phyloP scores from a whole-genome alignment of 78 protist species.

The Acrasis kona region DNA sequence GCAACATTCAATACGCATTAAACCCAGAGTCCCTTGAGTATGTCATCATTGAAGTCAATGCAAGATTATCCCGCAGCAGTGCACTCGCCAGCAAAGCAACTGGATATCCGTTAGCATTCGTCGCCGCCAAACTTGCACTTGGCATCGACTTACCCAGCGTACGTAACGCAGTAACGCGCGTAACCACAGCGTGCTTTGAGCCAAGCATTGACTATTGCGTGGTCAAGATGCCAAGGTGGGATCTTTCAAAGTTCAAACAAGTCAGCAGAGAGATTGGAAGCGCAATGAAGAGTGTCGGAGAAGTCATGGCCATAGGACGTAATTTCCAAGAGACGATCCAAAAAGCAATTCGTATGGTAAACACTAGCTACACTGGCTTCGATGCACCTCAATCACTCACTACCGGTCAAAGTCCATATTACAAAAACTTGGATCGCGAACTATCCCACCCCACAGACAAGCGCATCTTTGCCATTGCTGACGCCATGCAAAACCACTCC shows the following conservation, averaged over 20 bases:
- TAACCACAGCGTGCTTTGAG: constrained; percentile 90
- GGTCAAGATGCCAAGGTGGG: constrained; percentile 61
- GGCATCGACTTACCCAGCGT: constrained; percentile 32
- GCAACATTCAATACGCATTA: constrained; percentile 94
- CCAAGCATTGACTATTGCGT: constrained; percentile 93
- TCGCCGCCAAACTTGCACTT: constrained; percentile 91
- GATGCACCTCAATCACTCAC: constrained; percentile 24
- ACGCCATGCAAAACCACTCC: constrained; percentile 65
- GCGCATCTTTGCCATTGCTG: constrained; percentile 73
- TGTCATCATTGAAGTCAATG: constrained; percentile 86
- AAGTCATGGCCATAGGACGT: constrained; percentile 95
- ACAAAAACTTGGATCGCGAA: constrained; percentile 36
- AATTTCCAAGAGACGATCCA: constrained; percentile 91
- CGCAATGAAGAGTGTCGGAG: constrained; percentile 94
- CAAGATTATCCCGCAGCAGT: constrained; percentile 87
- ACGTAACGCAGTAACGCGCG: constrained; percentile 74
- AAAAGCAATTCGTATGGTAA: constrained; percentile 66
- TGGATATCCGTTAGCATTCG: constrained; percentile 93
- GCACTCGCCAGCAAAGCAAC: constrained; percentile 96
- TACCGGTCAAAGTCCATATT: too few relatives aligned
- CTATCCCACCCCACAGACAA: constrained; percentile 61
- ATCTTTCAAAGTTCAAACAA: constrained; percentile 37
- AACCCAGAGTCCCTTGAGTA: constrained; percentile 80
- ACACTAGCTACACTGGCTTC: constrained; percentile 16
- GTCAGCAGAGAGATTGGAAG: constrained; percentile 20